Evolutionary conservation across 768 basidiomycete species (phyloP), one percentile per base, ranked within the genome.

Genomic region (Pholiota molesta): DNA sequence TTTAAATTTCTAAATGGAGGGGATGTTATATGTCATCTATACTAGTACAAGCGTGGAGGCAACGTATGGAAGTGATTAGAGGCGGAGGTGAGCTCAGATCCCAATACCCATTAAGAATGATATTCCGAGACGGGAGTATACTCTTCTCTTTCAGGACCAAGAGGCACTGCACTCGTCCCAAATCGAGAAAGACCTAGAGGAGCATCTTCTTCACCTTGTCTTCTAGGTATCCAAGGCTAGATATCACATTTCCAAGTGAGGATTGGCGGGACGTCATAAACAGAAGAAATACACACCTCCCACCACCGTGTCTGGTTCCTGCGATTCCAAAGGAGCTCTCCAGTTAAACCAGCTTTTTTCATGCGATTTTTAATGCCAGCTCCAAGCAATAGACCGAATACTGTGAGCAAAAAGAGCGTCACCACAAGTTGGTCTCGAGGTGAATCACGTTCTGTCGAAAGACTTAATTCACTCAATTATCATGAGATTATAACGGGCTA

Each of bases 401-500:
- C 89, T 31, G 88, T 91, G 65, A 97, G 77, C 29, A 97, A 80
- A 79, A 97, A 97, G 55, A 96, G 79, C 17, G 94, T 95, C 51
- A 97, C 95, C 33, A 97, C 90, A 29, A 96, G 81, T 71, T 97
- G 95, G 77, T 97, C 95, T 73, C 95, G 78, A n/a, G 95, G 95
- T 19, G 93, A 95, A 79, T 97, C 95, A 63, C 95, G 86, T 79
- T 96, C 95, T 97, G 75, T 60, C 64, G 58, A 70, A 70, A 57
- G 62, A 53, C 64, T 58, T 31, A 62, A 40, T 11, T 57, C 55
- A 49, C 9, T 44, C 55, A 44, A 44, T 60, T 31, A 49, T 10
- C 16, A 26, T 39, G 37, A 49, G 21, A 52, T 44, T 62, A 26
- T 14, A 59, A 58, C 21, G 9, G 47, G 59, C 52, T 13, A 9